Evolutionary conservation across 768 basidiomycete species (phyloP), one percentile per base, ranked within the genome.

Genomic region (Suillus weaverae): DNA sequence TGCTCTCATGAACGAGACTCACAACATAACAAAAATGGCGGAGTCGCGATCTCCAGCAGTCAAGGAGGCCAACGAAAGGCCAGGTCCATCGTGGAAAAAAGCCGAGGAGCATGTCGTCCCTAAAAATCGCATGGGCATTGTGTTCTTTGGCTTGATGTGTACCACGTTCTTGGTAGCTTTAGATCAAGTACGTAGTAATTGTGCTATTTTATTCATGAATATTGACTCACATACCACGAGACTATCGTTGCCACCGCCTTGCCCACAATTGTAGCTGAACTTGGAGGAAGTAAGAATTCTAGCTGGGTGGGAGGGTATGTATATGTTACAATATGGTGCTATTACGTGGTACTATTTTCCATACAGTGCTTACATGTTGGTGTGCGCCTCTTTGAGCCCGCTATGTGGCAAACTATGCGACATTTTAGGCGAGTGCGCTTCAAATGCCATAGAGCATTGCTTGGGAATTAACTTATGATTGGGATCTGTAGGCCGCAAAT

Each of bases 321-420:
- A 48, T 39, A 14, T 62, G 20, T 54, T 57, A 32, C 32, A 26
- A 56, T 36, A 6, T 32, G 30, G 16, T 11, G 18, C 36, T 33
- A 16, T 32, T 41, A 33, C 18, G 36, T 26, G 41, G 39, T 41
- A 13, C n/a, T 62, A 18, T 30, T 39, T 43, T 39, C 36, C 22
- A 11, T 35, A 26, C 61, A 83, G 82, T 64, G 78, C 83, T 33
- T 85, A 84, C 65, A 74, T 85, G 20, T 76, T 85, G n/a, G 77
- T 81, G 1, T 74, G 79, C 16, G 77, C 80, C 38, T 69, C 80
- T 2, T 70, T 83, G 18, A 74, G 78, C 2, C 81, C 83, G 0
- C 26, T 82, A 13, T 85, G 85, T 60, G 85, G 82, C n/a, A 84
- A 84, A 66, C 61, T 82, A 0, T 81, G 81, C 3, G 75, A 81